phyloP scores from a whole-genome alignment of 2,329 filamentous ascomycete genomes.

The Penicillium sp. region DNA sequence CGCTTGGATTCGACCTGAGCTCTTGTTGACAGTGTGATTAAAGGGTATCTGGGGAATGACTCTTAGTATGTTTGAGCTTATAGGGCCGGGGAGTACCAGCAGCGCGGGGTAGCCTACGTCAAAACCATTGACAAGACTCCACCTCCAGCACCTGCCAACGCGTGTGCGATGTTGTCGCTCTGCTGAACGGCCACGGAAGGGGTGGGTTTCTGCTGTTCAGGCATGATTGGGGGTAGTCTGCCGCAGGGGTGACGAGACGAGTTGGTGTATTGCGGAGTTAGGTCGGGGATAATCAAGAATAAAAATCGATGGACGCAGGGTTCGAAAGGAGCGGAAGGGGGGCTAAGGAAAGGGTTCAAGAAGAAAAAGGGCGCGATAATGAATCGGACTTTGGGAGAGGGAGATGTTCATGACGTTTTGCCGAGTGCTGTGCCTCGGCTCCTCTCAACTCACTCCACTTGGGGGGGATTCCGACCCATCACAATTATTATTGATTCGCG shows the following conservation, averaged over 20 bases:
- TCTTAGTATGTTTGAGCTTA: slow-evolving; percentile 10
- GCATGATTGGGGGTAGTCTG: slow-evolving; percentile 32
- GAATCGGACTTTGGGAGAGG: slow-evolving; percentile 28
- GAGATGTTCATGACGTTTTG: slow-evolving; percentile 38
- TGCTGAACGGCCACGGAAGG: slow-evolving; percentile 69
- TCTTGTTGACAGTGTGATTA: slow-evolving; percentile 95
- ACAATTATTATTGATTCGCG: too few relatives aligned
- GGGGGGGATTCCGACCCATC: slow-evolving; percentile 13
- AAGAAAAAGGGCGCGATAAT: slow-evolving; percentile 27
- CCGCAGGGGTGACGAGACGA: slow-evolving; percentile 1
- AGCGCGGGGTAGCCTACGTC: slow-evolving; percentile 59
- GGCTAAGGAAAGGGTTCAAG: slow-evolving; percentile 7
- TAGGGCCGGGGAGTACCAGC: slow-evolving; percentile 6
- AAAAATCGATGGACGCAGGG: background rate
- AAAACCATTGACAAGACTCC: slow-evolving; percentile 93
- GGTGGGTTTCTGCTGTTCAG: slow-evolving; percentile 43
- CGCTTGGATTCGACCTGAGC: slow-evolving; percentile 97
- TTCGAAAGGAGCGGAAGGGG: slow-evolving; percentile 8
- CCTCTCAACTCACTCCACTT: slow-evolving; percentile 13
- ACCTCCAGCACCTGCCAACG: slow-evolving; percentile 86
- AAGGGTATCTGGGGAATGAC: slow-evolving; percentile 66
- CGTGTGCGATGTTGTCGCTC: slow-evolving; percentile 95
- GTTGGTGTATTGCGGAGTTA: background rate
- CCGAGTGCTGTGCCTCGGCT: slow-evolving; percentile 38
- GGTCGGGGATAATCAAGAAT: background rate